Evolutionary conservation across 2,329 filamentous ascomycete genomes (phyloP).

Genomic region (Hypoxylon sp.): DNA sequence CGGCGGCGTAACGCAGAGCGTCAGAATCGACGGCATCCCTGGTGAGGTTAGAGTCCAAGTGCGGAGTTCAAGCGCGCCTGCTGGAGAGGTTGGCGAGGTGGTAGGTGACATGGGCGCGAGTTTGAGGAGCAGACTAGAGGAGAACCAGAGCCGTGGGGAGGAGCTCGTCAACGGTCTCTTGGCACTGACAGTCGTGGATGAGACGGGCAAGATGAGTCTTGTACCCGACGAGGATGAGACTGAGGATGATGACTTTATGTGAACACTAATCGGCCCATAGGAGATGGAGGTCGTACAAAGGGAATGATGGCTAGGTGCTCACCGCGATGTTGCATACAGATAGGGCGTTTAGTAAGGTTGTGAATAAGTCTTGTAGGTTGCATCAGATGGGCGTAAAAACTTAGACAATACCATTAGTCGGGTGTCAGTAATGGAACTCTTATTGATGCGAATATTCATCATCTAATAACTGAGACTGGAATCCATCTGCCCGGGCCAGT

Average conservation of each 20-base stretch:
- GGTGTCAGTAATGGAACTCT: background rate
- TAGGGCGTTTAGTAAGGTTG: background rate
- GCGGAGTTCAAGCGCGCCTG: conserved; percentile 55
- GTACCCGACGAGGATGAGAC: conserved; percentile 51
- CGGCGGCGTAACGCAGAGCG: conserved; percentile 59
- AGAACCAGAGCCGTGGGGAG: conserved; percentile 52
- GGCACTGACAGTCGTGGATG: conserved; percentile 49
- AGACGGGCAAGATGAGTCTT: conserved; percentile 43
- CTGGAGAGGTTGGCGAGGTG: conserved; percentile 39
- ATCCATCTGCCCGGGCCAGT: too few species aligned
- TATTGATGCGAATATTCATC: conserved; percentile 2
- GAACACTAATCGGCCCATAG: background rate
- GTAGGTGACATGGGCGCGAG: conserved; percentile 17
- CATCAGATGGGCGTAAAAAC: conserved; percentile 3
- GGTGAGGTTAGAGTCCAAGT: conserved; percentile 71
- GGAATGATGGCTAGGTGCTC: background rate
- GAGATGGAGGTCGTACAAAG: background rate
- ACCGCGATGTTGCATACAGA: background rate
- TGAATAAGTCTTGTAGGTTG: conserved; percentile 1
- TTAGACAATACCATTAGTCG: background rate
- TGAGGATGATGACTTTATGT: conserved; percentile 54
- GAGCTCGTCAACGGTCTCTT: conserved; percentile 55
- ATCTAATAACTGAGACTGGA: background rate
- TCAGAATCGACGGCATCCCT: conserved; percentile 69
- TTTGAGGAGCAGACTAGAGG: conserved; percentile 45